phyloP scores from a whole-genome alignment of 495 filamentous ascomycete species.

The Talaromyces nanjingensis region DNA sequence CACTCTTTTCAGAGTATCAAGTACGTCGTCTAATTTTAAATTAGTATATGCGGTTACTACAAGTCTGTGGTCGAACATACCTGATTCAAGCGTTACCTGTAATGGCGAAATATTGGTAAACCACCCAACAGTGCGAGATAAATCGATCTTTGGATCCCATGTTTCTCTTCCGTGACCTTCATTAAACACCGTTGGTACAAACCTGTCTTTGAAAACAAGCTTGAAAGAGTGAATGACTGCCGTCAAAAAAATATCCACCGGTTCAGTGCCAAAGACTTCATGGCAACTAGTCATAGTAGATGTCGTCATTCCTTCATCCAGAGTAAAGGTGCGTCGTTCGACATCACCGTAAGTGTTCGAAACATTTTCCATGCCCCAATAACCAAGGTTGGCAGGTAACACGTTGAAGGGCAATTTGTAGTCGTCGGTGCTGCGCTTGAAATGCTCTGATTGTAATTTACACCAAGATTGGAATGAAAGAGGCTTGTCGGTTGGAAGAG shows the following conservation, averaged over 20 bases:
- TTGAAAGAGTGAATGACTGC: slow-evolving; percentile 45
- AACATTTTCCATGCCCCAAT: slow-evolving; percentile 46
- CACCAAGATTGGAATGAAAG: slow-evolving; percentile 64
- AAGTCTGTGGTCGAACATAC: slow-evolving; percentile 23
- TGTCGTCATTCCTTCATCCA: slow-evolving; percentile 37
- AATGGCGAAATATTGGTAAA: slow-evolving; percentile 52
- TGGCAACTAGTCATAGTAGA: slow-evolving; percentile 38
- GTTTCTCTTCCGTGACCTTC: slow-evolving; percentile 54
- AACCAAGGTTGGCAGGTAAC: slow-evolving; percentile 27
- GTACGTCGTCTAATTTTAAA: slow-evolving; percentile 17
- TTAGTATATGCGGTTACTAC: slow-evolving; percentile 14
- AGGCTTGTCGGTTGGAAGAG: slow-evolving; percentile 29
- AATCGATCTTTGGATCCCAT: slow-evolving; percentile 41
- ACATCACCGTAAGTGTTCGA: slow-evolving; percentile 45
- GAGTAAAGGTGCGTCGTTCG: slow-evolving; percentile 31
- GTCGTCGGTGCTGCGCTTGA: slow-evolving; percentile 16
- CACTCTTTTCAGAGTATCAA: slow-evolving; percentile 34
- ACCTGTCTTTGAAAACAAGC: slow-evolving; percentile 43
- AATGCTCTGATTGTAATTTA: slow-evolving; percentile 34
- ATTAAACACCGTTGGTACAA: slow-evolving; percentile 45
- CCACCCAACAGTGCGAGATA: slow-evolving; percentile 54
- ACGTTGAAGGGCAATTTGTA: slow-evolving; percentile 28
- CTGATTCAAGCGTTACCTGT: slow-evolving; percentile 20
- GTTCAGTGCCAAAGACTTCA: slow-evolving; percentile 40
- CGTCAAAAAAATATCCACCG: slow-evolving; percentile 46